phyloP scores from a whole-genome alignment of 352 stramenopile genomes.

The Phytopythium sindhum region DNA sequence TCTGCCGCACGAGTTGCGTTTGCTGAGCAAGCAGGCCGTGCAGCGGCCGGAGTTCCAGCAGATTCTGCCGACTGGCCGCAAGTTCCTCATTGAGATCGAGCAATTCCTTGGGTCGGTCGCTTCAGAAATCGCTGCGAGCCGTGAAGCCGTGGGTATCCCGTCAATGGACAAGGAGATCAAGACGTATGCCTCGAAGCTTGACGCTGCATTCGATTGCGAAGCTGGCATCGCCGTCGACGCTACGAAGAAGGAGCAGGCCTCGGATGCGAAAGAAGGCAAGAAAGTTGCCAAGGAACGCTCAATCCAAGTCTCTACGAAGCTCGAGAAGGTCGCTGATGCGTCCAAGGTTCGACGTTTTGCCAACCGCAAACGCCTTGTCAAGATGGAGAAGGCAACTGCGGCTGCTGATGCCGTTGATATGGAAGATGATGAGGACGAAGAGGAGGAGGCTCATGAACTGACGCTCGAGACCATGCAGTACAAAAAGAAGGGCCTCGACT shows the following conservation, averaged over 20 bases:
- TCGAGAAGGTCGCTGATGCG: slow-evolving; percentile 56
- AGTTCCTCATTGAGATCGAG: slow-evolving; percentile 90
- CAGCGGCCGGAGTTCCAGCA: slow-evolving; percentile 74
- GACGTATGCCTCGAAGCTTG: slow-evolving; percentile 65
- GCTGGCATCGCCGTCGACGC: slow-evolving; percentile 6
- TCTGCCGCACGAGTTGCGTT: slow-evolving; percentile 77
- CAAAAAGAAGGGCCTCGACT: slow-evolving; percentile 65
- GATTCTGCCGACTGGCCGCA: slow-evolving; percentile 85
- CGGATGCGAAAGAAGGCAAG: slow-evolving; percentile 13
- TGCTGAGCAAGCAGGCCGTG: slow-evolving; percentile 83
- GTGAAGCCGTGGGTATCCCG: slow-evolving; percentile 51
- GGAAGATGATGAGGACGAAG: slow-evolving; percentile 23
- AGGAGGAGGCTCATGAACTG: slow-evolving; percentile 46
- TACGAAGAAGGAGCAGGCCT: slow-evolving; percentile 15
- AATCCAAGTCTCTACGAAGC: slow-evolving; percentile 53
- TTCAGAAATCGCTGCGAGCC: slow-evolving; percentile 52
- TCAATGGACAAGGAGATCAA: slow-evolving; percentile 58
- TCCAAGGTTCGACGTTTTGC: slow-evolving; percentile 4
- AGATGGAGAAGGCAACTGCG: slow-evolving; percentile 31
- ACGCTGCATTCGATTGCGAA: slow-evolving; percentile 55
- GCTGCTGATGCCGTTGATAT: slow-evolving; percentile 11
- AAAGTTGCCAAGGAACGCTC: slow-evolving; percentile 35
- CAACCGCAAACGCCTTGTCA: slow-evolving; percentile 48
- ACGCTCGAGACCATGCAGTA: slow-evolving; percentile 45
- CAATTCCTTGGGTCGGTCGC: slow-evolving; percentile 76